A percentile compares a stretch with the other conserved stretches of the same genome.
Conservation (phyloP, 1,284 basidiomycete genomes). For the Pascua sp. region DNA sequence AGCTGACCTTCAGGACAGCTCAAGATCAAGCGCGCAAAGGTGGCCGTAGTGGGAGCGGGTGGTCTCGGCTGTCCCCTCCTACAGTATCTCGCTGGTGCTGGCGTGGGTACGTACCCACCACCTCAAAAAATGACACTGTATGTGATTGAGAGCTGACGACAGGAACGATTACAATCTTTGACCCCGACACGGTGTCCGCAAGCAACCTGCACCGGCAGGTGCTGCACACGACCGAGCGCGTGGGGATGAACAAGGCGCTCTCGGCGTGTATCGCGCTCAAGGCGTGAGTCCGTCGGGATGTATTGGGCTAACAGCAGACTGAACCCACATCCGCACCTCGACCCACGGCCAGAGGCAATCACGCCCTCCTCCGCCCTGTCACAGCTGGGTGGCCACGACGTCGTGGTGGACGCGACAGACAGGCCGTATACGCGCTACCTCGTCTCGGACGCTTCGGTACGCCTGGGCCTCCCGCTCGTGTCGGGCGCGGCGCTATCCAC, state of each 20-base stretch:
- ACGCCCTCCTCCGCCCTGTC: constrained; percentile 60
- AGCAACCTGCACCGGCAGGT: constrained; percentile 95
- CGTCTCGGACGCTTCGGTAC: constrained; percentile 83
- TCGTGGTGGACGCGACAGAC: constrained; percentile 94
- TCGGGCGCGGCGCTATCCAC: constrained; percentile 89
- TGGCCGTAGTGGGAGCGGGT: constrained; percentile 89
- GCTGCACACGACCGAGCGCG: constrained; percentile 71
- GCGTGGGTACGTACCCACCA: constrained; percentile 65
- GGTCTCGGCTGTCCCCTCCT: constrained; percentile 94
- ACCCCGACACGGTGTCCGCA: constrained; percentile 83
- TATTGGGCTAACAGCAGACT: constrained; percentile 53
- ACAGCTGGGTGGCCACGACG: constrained; percentile 63
- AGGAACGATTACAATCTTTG: constrained; percentile 70
- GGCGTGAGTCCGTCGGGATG: constrained; percentile 52
- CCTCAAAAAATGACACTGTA: neutral
- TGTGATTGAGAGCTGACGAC: neutral
- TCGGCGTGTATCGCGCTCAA: constrained; percentile 69
- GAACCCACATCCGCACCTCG: constrained; percentile 63
- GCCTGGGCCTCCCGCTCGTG: constrained; percentile 71
- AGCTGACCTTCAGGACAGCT: constrained; percentile 65
- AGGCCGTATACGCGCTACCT: constrained; percentile 89
- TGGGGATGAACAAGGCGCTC: constrained; percentile 79
- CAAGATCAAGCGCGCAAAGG: constrained; percentile 67
- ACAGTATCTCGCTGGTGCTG: constrained; percentile 87
- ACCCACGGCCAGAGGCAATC: constrained; percentile 58